Evolutionary conservation across 805 yeast genomes (phyloP), one percentile per base, ranked within the genome.

Genomic region (Candida insectorum): DNA sequence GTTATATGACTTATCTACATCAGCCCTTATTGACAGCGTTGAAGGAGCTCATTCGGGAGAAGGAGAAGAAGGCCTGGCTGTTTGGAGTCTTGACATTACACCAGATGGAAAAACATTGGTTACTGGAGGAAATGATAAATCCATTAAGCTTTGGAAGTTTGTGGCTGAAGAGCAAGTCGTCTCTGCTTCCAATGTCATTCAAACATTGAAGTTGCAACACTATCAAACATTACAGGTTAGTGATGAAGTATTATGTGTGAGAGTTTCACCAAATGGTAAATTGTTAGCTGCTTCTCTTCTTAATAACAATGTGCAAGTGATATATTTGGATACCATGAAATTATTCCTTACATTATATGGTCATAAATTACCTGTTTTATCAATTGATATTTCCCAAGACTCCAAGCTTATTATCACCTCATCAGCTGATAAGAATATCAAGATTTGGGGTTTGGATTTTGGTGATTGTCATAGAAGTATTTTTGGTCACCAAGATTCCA

Each of bases 381-480:
- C 96, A 3, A 76, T 93, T 45, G 98, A 93, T 55, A 88, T 93
- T 27, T 85, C 97, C 1, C 70, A 59, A 47, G 99, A 93, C 58
- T 80, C 91, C 24, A 91, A 93, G 58, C 57, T 93, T 47, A 73
- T 93, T 41, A 79, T 91, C 34, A 86, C 97, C 0, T 85, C 96
- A 4, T 87, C 97, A 1, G 98, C 98, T 0, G 99, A 93, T 62
- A 93, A 93, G 60, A 93, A 93, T 59, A 85, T 93, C 54, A 88
- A 94, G 62, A 84, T 93, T 37, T 93, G 99, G 99, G 99, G 99
- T 32, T 66, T 93, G 38, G 98, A 93, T 58, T 93, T 93, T 60
- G 99, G 99, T 61, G 99, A 93, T 60, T 93, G 98, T 69, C 98
- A 93, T 60, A 84, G 83, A 56, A 91, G 97, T 2, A 77, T 93